Evolutionary conservation across 768 basidiomycete genomes (phyloP).

Genomic region (Podaxis sp.): DNA sequence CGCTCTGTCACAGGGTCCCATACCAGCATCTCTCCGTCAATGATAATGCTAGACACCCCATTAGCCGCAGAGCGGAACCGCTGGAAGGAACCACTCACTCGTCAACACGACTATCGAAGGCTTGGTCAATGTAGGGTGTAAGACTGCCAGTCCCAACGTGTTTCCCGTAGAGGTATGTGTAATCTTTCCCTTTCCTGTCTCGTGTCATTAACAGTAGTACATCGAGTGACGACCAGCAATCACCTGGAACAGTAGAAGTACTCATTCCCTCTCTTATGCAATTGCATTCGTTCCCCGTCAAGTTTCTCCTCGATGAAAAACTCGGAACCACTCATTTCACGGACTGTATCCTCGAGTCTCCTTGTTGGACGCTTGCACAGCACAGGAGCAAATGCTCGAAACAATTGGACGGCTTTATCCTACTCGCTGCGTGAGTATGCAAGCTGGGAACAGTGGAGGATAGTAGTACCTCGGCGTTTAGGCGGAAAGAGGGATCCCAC

Average conservation of each 20-base stretch:
- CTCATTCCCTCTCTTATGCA: constrained; percentile 90
- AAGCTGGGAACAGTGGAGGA: not conserved
- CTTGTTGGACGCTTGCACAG: constrained; percentile 86
- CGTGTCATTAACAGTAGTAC: not conserved
- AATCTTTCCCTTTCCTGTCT: constrained; percentile 83
- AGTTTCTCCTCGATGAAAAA: constrained; percentile 97
- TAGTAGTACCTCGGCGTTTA: constrained; percentile 55
- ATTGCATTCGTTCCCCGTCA: constrained; percentile 94
- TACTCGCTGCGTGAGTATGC: constrained; percentile 27
- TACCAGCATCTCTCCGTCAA: constrained; percentile 98
- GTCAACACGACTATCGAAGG: constrained; percentile 73
- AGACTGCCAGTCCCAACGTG: constrained; percentile 81
- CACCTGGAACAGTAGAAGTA: constrained; percentile 93
- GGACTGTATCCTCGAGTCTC: constrained; percentile 81
- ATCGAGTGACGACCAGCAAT: constrained; percentile 16
- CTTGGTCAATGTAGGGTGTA: constrained; percentile 80
- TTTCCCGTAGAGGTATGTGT: constrained; percentile 89
- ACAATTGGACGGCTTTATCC: constrained; percentile 84
- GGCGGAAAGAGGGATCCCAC: constrained; percentile 69
- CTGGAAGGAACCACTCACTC: constrained; percentile 55
- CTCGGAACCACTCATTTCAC: constrained; percentile 72
- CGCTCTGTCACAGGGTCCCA: constrained; percentile 92
- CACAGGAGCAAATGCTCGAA: constrained; percentile 91
- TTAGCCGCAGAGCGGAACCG: not conserved
- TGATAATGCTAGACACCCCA: constrained; percentile 63